phyloP scores from a whole-genome alignment of 1,284 basidiomycete genomes.

The Malassezia dermatis region DNA sequence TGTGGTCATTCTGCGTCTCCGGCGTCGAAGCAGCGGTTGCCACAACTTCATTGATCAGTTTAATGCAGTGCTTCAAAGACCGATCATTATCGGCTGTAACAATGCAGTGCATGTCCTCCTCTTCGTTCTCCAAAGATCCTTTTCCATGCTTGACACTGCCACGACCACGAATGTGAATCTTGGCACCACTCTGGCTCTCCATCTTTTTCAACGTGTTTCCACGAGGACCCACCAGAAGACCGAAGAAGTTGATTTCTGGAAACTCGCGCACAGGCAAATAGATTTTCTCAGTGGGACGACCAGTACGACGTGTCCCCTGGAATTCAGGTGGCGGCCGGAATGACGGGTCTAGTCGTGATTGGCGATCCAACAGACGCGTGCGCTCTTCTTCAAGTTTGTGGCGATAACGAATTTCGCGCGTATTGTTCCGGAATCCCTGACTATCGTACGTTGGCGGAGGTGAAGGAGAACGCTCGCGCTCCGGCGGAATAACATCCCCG shows the following conservation, averaged over 20 bases:
- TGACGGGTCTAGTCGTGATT: conserved; percentile 93
- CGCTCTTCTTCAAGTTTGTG: conserved; percentile 97
- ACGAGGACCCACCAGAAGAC: conserved; percentile 90
- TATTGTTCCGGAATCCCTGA: conserved; percentile 93
- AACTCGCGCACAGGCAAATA: conserved; percentile 99
- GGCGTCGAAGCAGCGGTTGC: conserved; percentile 97
- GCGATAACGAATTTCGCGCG: conserved; percentile 90
- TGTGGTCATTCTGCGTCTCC: conserved; percentile 98
- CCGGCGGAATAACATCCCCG: conserved; percentile 90
- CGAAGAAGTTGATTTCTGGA: conserved; percentile 99
- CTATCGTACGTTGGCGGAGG: conserved; percentile 94
- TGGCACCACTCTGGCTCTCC: conserved; percentile 94
- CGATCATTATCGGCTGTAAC: conserved; percentile 85
- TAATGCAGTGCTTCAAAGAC: conserved; percentile 81
- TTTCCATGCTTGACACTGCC: conserved; percentile 98
- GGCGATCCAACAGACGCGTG: conserved; percentile 79
- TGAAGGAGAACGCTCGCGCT: conserved; percentile 83
- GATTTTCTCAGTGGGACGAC: conserved; percentile 71
- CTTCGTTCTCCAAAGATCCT: conserved; percentile 74
- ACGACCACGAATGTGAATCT: conserved; percentile 96
- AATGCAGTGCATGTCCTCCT: conserved; percentile 97
- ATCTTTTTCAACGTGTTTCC: conserved; percentile 99
- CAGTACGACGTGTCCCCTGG: conserved; percentile 69
- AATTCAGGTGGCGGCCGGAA: conserved; percentile 93
- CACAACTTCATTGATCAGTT: conserved; percentile 92